Percentiles rank a stretch among this genome's conserved stretches.
Evolutionary conservation across 2,329 filamentous ascomycete genomes (phyloP).

Genomic region (Cryphonectria nitschkei): DNA sequence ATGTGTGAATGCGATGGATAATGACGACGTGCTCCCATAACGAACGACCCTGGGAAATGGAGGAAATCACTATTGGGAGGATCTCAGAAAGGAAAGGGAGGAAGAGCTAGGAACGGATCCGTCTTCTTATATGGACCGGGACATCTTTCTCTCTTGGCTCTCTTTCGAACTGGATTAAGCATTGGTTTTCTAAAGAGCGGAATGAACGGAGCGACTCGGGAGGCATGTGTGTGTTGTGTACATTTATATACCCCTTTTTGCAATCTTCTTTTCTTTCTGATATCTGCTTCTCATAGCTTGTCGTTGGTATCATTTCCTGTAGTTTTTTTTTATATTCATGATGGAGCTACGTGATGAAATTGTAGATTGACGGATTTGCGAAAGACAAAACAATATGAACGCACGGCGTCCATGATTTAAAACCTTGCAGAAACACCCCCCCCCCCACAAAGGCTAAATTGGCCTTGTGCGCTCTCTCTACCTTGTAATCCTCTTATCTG

Average conservation of each 20-base stretch:
- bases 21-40: too few relatives aligned
- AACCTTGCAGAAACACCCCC: neutral
- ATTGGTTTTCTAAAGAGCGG: neutral
- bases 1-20: neutral
- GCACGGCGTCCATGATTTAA: neutral
- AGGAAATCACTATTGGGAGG: neutral
- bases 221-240: conserved; percentile 23
- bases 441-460: neutral
- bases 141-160: neutral
- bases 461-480: neutral
- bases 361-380: neutral
- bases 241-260: conserved; percentile 32
- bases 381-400: neutral
- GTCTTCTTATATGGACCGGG: too few relatives aligned
- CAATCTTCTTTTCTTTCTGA: conserved; percentile 11
- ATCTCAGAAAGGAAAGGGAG: neutral
- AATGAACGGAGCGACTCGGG: conserved; percentile 2
- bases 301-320: neutral
- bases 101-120: neutral
- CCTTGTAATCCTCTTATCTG: neutral
- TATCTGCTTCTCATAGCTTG: conserved; percentile 16
- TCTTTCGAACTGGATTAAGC: neutral
- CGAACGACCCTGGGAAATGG: too few relatives aligned
- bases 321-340: neutral
- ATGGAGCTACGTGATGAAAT: neutral